A percentile compares a stretch with the other conserved stretches of the same genome.
Evolutionary conservation across 2,329 filamentous ascomycete genomes (phyloP).

Genomic region (Nemania abortiva): DNA sequence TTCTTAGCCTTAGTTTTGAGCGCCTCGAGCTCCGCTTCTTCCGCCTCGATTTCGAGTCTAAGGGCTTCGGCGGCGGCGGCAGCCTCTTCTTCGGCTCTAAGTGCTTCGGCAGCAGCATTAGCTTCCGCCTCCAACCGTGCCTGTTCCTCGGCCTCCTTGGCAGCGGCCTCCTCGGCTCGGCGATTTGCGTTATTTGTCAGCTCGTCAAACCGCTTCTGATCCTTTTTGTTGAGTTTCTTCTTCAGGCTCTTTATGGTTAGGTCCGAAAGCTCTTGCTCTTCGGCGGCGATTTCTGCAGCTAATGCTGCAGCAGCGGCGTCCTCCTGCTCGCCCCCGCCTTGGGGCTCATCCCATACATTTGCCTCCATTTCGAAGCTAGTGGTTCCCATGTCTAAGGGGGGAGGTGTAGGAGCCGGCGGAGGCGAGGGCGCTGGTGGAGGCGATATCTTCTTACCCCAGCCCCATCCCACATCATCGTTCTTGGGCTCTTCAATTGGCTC

Average conservation of each 20-base stretch:
- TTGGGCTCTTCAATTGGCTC: constrained; percentile 59
- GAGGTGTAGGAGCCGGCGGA: constrained; percentile 63
- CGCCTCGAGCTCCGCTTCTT: constrained; percentile 17
- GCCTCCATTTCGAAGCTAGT: constrained; percentile 51
- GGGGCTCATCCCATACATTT: constrained; percentile 49
- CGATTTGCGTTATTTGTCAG: constrained; percentile 51
- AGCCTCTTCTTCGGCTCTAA: constrained; percentile 41
- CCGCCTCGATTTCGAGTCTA: constrained; percentile 28
- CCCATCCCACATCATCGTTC: constrained; percentile 59
- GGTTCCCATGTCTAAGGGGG: constrained; percentile 57
- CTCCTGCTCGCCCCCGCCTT: constrained; percentile 52
- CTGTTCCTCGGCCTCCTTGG: constrained; percentile 55
- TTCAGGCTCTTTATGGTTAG: constrained; percentile 48
- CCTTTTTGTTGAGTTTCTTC: constrained; percentile 49
- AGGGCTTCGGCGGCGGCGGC: constrained; percentile 27
- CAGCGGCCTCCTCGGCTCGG: constrained; percentile 53
- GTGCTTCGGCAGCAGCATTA: constrained; percentile 48
- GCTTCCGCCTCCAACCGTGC: constrained; percentile 45
- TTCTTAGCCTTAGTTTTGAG: constrained; percentile 19
- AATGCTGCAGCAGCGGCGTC: constrained; percentile 50
- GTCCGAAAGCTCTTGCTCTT: constrained; percentile 54
- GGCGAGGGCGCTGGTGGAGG: constrained; percentile 63
- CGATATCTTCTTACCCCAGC: constrained; percentile 58
- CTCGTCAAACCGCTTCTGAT: constrained; percentile 52
- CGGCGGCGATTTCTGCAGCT: constrained; percentile 55